phyloP scores from a whole-genome alignment of 208 protist genomes.

The Crithidia sp. region DNA sequence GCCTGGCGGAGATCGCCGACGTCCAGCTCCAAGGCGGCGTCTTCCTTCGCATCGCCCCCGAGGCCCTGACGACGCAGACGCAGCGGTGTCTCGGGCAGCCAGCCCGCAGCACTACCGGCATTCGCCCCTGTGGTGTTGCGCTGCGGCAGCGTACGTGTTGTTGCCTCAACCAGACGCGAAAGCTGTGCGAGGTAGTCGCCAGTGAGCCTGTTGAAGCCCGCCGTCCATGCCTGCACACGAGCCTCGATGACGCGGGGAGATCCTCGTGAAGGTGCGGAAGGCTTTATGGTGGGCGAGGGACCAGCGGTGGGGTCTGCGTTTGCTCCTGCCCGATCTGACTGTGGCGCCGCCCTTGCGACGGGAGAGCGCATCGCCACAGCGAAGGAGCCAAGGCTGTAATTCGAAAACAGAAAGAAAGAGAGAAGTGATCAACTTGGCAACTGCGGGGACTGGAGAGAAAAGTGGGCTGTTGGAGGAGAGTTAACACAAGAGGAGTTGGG shows the following conservation, averaged over 20 bases:
- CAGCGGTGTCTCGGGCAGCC: neutral
- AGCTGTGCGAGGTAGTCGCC: constrained; percentile 21
- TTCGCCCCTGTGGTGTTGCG: neutral
- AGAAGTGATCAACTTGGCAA: neutral
- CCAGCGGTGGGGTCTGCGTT: too few relatives aligned
- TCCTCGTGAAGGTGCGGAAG: neutral
- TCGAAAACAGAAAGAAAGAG: neutral
- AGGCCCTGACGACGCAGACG: neutral
- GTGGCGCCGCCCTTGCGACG: neutral
- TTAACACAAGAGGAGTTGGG: neutral
- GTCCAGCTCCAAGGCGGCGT: constrained; percentile 15
- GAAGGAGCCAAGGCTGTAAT: neutral
- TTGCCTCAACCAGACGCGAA: neutral
- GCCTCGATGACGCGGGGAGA: neutral
- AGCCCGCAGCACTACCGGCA: neutral
- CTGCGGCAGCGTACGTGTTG: neutral
- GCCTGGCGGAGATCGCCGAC: constrained; percentile 13
- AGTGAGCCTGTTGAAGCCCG: constrained; percentile 6
- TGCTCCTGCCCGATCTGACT: too few relatives aligned
- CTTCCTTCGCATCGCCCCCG: constrained; percentile 2
- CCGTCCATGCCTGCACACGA: constrained; percentile 5
- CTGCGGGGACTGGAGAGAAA: too few relatives aligned
- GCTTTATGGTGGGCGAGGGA: too few relatives aligned
- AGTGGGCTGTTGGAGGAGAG: too few relatives aligned
- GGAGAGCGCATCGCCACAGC: neutral